Base-by-base conservation (phyloP, 2,329 filamentous ascomycete genomes). In the Epichloe gansuensis region DNA sequence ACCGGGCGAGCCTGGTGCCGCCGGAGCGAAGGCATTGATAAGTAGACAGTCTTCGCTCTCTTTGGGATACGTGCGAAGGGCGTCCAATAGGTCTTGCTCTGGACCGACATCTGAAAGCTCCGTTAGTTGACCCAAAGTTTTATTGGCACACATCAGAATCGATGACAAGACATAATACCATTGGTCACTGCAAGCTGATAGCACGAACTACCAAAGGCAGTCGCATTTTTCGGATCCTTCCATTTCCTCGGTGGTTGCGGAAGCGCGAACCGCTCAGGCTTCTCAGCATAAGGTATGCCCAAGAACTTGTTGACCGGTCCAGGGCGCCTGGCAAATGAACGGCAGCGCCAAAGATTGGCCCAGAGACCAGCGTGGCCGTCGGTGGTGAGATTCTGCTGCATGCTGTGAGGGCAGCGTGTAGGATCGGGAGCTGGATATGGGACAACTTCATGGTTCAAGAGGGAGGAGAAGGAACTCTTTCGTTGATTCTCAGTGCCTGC, bases 1-100 rank as follows among this genome's bases (percentile, higher is more conserved):
- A 2, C 49, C 46, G 5, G 39, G 35, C 3, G 56, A 52, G 0
- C 25, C 51, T 1, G 54, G 47, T 0, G 25, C 48, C 4, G 55
- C 41, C 0, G 61, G 63, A 4, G 59, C 57, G 42, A 65, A 65
- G 4, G 61, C 57, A 31, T 66, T 64, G 2, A 64, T 54, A 28
- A 53, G 60, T 4, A 66, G 58, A 17, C 61, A 65, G 34, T 65
- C 62, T 46, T 65, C 60, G 15, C 63, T 65, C 48, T 63, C 59
- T 4, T 52, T 46, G 1, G 58, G 15, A 7, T 56, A 54, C 1
- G 37, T 52, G 13, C 56, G 63, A 2, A 65, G 25, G 2, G 48
- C 41, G 13, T 58, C 49, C 3, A 62, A 35, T 0, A 64, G 44
- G 1, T 63, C 57, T 2, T 55, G n/a, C 2, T 54, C 49, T 0